Base-by-base conservation (phyloP, 2,329 filamentous ascomycete genomes). In the Cercospora sojina region DNA sequence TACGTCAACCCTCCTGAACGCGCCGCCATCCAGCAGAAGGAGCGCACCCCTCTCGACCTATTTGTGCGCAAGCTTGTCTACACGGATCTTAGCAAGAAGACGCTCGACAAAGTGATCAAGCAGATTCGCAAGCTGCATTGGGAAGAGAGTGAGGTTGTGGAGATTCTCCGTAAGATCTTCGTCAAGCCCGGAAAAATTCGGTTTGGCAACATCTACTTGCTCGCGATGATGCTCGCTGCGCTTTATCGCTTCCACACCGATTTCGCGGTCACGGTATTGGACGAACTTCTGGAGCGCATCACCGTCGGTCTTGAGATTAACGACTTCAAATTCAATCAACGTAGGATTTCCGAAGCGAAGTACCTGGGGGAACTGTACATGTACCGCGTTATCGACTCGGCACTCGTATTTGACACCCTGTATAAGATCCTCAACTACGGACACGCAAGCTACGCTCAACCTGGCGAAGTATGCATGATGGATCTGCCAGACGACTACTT, bases 301-400 rank as follows among this genome's bases (percentile, higher is more conserved):
- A 90, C 87, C 0, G 86, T 96, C 70, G 95, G 95, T 1, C 84
- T 99, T 2, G 95, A 99, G 79, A 88, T 93, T 72, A 98, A 98
- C 74, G 95, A 99, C 77, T 99, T 97, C 84, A 93, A 96, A 74
- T 96, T 93, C 81, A 97, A 96, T 76, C 95, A 99, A 79, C 90
- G 93, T 67, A 90, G 95, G 23, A 90, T 99, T 69, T 92, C 96
- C 2, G 94, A 98, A 78, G 92, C 97, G 75, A 98, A 97, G 77
- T 99, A 97, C 77, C 84, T 99, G 5, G 93, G 92, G 23, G 95
- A 99, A 79, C 86, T 99, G 9, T 99, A 99, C 82, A 97, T 97
- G 75, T 99, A 98, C 77, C 91, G 95, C 65, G 92, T 99, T 87
- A 86, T 99, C 41, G 95, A 99, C 78, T 95, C 96, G 51, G 91